phyloP scores from a whole-genome alignment of 371 early-diverging fungal species.

The Apophysomyces elegans region DNA sequence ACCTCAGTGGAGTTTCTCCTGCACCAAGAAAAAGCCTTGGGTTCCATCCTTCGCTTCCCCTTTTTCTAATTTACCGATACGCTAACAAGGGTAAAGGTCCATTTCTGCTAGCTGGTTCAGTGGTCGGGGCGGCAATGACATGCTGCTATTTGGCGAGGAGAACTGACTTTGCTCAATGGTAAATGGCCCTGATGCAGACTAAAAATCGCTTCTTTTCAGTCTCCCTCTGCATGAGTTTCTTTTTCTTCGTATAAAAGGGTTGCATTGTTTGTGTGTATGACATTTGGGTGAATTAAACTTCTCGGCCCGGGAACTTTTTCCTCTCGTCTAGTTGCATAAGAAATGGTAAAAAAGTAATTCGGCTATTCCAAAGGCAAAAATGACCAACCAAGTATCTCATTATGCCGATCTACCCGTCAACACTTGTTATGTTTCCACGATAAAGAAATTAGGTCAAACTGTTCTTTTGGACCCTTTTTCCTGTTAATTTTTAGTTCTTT shows the following conservation, averaged over 20 bases:
- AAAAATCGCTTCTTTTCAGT: background rate
- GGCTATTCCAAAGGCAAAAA: constrained; percentile 10
- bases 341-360: constrained; percentile 4
- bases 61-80: too few relatives aligned
- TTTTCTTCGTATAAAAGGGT: background rate
- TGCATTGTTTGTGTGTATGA: constrained; percentile 11
- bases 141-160: background rate
- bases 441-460: background rate
- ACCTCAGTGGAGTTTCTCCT: background rate
- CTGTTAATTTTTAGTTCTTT: background rate
- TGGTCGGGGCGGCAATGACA: background rate
- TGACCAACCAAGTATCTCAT: constrained; percentile 1
- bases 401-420: constrained; percentile 8
- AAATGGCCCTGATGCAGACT: constrained; percentile 6
- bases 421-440: background rate
- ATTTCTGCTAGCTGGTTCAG: background rate
- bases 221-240: background rate
- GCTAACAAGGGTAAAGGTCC: too few relatives aligned
- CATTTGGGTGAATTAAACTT: constrained; percentile 6
- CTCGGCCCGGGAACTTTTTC: constrained; percentile 7
- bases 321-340: constrained; percentile 1
- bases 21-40: background rate
- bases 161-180: background rate
- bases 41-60: too few relatives aligned
- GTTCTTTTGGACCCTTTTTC: background rate